Percentiles rank a stretch among this genome's conserved stretches.
phyloP scores from a whole-genome alignment of 805 yeast genomes.

The Metschnikowia kofuensis region DNA sequence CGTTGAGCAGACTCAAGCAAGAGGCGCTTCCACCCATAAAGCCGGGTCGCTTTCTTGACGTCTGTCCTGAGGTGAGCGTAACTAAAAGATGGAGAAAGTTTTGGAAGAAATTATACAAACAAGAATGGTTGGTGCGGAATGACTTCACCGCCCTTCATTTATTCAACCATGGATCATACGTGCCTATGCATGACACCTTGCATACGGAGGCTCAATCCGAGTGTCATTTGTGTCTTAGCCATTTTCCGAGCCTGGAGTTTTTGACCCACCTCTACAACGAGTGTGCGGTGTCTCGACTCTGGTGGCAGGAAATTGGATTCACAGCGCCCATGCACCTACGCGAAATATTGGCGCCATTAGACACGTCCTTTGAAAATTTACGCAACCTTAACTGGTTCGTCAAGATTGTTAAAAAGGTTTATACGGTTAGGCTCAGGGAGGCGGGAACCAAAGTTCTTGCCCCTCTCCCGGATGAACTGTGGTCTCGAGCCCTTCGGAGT shows the following conservation, averaged over 20 bases:
- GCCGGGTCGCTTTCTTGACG: not conserved
- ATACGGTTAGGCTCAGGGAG: not conserved
- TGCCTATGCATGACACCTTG: no score
- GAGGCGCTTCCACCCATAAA: not conserved
- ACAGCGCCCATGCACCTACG: not conserved
- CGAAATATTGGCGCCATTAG: not conserved
- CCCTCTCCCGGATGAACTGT: no score
- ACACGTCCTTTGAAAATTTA: not conserved
- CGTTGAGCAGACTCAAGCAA: not conserved
- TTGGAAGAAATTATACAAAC: no score
- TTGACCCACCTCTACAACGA: not conserved
- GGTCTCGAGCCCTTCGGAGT: no score
- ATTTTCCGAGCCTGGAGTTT: no score
- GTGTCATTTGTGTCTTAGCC: no score
- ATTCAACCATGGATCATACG: no score
- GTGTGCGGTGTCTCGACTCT: not conserved
- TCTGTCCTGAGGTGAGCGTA: not conserved
- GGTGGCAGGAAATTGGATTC: not conserved
- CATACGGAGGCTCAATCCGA: no score
- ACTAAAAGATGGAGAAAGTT: no score
- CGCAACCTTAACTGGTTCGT: conserved; percentile 2
- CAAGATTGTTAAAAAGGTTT: not conserved
- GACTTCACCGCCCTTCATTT: no score
- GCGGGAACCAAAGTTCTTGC: no score
- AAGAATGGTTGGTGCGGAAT: no score